A percentile compares a stretch with the other conserved stretches of the same genome.
These are phyloP conservation scores for Pseudozyma hubeiensis DNA, from an alignment of 1,284 basidiomycete genomes.

Conservation along the genomic window DNA sequence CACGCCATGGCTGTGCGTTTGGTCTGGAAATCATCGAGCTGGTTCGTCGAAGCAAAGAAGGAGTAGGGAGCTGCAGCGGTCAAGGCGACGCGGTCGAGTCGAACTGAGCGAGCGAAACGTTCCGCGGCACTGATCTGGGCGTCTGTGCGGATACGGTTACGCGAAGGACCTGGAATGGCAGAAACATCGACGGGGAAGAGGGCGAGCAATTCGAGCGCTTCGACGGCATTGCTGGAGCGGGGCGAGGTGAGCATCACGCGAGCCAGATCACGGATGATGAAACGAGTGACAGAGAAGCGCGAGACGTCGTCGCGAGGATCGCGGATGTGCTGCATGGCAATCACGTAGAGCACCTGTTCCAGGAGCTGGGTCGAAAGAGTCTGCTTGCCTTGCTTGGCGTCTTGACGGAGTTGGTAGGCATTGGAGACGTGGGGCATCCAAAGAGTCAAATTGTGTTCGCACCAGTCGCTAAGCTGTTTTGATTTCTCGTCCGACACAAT, in stretches of 20 bases:
- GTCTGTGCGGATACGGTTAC: slow-evolving; percentile 41
- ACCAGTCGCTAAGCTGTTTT: slow-evolving; percentile 46
- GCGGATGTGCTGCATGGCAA: slow-evolving; percentile 46
- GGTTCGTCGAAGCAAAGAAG: slow-evolving; percentile 24
- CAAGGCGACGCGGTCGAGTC: slow-evolving; percentile 38
- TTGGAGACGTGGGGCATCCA: slow-evolving; percentile 45
- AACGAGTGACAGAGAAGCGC: slow-evolving; percentile 34
- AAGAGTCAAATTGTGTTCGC: slow-evolving; percentile 36
- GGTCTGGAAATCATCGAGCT: slow-evolving; percentile 37
- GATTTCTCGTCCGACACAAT: slow-evolving; percentile 35
- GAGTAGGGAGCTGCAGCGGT: slow-evolving; percentile 39
- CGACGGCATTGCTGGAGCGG: slow-evolving; percentile 28
- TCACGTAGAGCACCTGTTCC: slow-evolving; percentile 43
- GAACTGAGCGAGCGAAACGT: slow-evolving; percentile 33
- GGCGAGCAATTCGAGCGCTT: slow-evolving; percentile 38
- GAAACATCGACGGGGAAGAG: slow-evolving; percentile 47
- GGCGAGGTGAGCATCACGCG: slow-evolving; percentile 43
- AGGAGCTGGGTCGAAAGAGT: slow-evolving; percentile 41
- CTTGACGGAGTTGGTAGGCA: slow-evolving; percentile 38
- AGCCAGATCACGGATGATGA: slow-evolving; percentile 36
- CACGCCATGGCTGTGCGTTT: slow-evolving; percentile 36
- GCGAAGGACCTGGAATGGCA: slow-evolving; percentile 35
- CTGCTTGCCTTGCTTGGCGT: slow-evolving; percentile 29
- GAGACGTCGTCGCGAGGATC: slow-evolving; percentile 37
- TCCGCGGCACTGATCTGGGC: slow-evolving; percentile 34